Base-by-base conservation (phyloP, 1,284 basidiomycete species). In the Sanghuangporus sanghuang region DNA sequence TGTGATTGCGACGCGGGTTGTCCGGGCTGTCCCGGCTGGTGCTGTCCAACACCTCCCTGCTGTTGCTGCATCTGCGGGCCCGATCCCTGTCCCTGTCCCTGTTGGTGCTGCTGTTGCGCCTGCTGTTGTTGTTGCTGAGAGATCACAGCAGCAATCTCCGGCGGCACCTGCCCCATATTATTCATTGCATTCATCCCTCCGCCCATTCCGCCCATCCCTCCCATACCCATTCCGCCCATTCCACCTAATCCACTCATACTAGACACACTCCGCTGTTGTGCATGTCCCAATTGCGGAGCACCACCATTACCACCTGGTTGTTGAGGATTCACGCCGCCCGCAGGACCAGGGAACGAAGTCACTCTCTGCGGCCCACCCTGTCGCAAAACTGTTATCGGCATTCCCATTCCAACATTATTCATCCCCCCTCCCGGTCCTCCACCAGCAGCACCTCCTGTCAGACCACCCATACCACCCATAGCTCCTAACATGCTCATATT, bases 381-480 rank as follows among this genome's bases (percentile, higher is more conserved):
- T 7, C 61, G 61, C 27, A 62, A 23, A 6, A n/a, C 7, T 27
- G 16, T 40, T 39, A 59, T 39, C 1, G 21, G 16, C 57, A 59
- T 59, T 4, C 54, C 42, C 18, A 62, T 21, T 12, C 60, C 60
- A 18, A 61, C 39, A 8, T 18, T 14, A 32, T 52, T 52, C 52
- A 62, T 62, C 9, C 59, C 52, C 21, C 49, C 58, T 18, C 8
- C 23, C 38, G 11, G 16, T 46, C 44, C 44, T n/a, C 27, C 27
- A 32, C 27, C 27, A 2, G 27, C 27, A 32, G 27, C 27, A 32
- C 27, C 27, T 32, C 27, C 27, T 32, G 27, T 32, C 27, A 32
- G 27, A 4, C 27, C 58, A 7, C 57, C 62, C 42, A 62, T 44
- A 35, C 61, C 54, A 14, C 48, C 58, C 50, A 64, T 58, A n/a